Evolutionary conservation across 2,329 filamentous ascomycete species (phyloP).

Genomic region (Pseudovirgaria hyperparasitica): DNA sequence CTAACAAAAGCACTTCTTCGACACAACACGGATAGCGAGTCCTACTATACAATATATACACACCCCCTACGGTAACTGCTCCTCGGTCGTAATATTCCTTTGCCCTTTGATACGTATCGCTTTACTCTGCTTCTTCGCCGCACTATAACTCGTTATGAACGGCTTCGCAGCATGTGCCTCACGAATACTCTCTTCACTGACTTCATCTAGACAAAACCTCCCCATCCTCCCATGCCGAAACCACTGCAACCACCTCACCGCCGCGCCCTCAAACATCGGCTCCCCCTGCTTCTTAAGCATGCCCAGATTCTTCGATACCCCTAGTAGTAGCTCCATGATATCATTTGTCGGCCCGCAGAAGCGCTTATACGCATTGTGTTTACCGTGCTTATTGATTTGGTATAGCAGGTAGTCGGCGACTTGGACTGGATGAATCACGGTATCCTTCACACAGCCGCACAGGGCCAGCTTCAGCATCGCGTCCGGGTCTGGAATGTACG

Average conservation of each 20-base stretch:
- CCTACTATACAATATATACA: no score
- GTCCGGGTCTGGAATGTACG: conserved; percentile 73
- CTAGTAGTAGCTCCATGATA: conserved; percentile 56
- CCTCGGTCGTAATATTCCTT: no score
- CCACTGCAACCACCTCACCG: conserved; percentile 66
- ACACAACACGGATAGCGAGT: no score
- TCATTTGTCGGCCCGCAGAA: conserved; percentile 72
- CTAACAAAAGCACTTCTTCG: no score
- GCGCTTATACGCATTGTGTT: conserved; percentile 50
- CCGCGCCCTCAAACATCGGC: conserved; percentile 59
- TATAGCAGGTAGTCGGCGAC: conserved; percentile 86
- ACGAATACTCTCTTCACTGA: conserved; percentile 50
- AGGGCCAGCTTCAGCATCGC: conserved; percentile 93
- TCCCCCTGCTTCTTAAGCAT: conserved; percentile 60
- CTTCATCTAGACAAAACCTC: conserved; percentile 64
- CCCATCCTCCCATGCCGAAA: conserved; percentile 72
- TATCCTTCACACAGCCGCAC: conserved; percentile 82
- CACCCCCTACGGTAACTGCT: no score
- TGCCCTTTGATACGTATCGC: conserved; percentile 31
- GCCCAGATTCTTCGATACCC: conserved; percentile 61
- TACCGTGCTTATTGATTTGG: conserved; percentile 59
- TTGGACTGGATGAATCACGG: conserved; percentile 62
- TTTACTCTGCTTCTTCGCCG: conserved; percentile 56
- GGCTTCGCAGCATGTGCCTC: conserved; percentile 29
- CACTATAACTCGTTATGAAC: conserved; percentile 47